Evolutionary conservation across 306 rosid species (phyloP), one percentile per base, ranked within the genome.

Genomic region (Vigna unguiculata): DNA sequence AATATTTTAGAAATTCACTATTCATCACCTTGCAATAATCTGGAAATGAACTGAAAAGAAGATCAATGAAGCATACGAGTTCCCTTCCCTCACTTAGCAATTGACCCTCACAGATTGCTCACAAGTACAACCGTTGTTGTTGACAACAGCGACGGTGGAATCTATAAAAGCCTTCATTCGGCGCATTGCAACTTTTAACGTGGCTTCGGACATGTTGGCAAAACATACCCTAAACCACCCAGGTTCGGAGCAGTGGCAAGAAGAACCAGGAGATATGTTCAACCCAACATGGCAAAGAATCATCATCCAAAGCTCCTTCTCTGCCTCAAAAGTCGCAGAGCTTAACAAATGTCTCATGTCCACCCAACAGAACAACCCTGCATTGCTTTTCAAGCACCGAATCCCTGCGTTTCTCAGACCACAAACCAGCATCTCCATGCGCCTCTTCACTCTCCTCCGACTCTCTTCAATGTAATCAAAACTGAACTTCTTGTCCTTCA

Each of bases 171-270:
- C 60, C 83, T 85, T 86, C 57, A 94, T 67, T 16, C 98, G 86
- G 34, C 25, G 41, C 83, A 94, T 85, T 11, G 98, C 96, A 36
- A 90, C 83, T 60, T 32, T 61, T 4, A 94, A 82, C 0, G 96
- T 86, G 28, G 87, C 86, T 60, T 90, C 86, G 4, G 96, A 85
- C 88, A 94, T 85, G 55, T 94, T 90, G 5, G 98, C 93, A 71
- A 90, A 94, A 82, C 98, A 94, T 40, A 94, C 34, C 49, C 98
- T 80, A 63, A 94, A 94, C 98, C 98, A 94, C 2, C 98, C 98
- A 0, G 98, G 96, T 76, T 94, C 97, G 22, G 83, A 69, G 72
- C 98, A 94, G 22, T 94, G 97, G 53, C 90, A 94, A 51, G 98
- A 89, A 14, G 93, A 85, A 0, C 97, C 97, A 0, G 98, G 91